Percentiles rank a stretch among this genome's conserved stretches.
These are phyloP conservation scores for Coccomyxa subellipsoidea DNA, from an alignment of 163 green algal species.

Conservation along the genomic window DNA sequence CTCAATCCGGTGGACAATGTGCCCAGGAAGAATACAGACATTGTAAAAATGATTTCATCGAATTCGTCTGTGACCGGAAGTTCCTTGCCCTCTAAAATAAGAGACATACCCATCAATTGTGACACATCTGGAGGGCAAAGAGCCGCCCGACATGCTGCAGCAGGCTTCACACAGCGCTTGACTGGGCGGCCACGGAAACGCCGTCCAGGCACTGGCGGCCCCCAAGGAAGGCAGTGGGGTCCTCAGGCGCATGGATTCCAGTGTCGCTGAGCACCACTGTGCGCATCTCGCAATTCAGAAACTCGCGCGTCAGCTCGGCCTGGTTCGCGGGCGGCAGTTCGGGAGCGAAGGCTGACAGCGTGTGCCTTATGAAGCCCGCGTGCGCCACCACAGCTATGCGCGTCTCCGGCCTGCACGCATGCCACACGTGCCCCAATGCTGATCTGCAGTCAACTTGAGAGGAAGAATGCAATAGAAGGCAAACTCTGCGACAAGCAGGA, in stretches of 20 bases:
- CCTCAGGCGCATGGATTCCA: not conserved
- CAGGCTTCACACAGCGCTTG: not conserved
- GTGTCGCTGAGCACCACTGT: slow-evolving; percentile 16
- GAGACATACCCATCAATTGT: too few species aligned
- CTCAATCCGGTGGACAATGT: too few species aligned
- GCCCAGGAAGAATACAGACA: too few species aligned
- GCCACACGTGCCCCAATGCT: too few species aligned
- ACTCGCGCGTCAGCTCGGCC: not conserved
- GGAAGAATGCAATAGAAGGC: too few species aligned
- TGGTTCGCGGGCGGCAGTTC: not conserved
- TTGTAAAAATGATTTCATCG: too few species aligned
- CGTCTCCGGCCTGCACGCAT: slow-evolving; percentile 9
- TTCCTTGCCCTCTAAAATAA: too few species aligned
- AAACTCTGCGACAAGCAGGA: too few species aligned
- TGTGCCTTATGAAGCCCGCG: slow-evolving; percentile 9
- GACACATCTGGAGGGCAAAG: too few species aligned
- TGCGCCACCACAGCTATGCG: slow-evolving; percentile 15
- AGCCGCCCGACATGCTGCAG: too few species aligned
- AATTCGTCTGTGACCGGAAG: too few species aligned
- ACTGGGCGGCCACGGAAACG: not conserved
- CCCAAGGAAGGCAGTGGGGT: not conserved
- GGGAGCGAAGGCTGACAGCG: not conserved
- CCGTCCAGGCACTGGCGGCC: not conserved
- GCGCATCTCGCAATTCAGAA: slow-evolving; percentile 17
- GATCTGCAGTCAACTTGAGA: too few species aligned